Evolutionary conservation across 2,329 filamentous ascomycete species (phyloP).

Genomic region (Hysterium pulicare): DNA sequence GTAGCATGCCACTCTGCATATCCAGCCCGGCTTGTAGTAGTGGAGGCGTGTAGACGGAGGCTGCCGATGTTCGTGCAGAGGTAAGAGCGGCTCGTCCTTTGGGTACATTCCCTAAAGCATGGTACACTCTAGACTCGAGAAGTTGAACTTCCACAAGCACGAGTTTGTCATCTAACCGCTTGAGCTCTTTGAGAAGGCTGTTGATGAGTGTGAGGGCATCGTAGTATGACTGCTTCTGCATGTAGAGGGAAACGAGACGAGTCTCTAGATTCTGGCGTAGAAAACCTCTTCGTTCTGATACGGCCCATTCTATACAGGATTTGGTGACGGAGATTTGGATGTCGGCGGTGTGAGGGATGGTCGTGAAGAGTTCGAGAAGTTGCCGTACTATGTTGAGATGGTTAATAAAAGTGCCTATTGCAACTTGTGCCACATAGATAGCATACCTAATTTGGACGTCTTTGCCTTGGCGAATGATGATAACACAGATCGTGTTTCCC

Average conservation of each 20-base stretch:
- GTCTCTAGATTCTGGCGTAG: constrained; percentile 97
- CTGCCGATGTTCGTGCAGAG: constrained; percentile 88
- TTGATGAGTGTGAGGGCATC: constrained; percentile 97
- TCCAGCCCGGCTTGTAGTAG: constrained; percentile 93
- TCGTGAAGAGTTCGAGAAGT: constrained; percentile 89
- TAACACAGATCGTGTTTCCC: constrained; percentile 82
- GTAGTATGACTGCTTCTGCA: constrained; percentile 97
- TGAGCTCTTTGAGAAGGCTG: constrained; percentile 89
- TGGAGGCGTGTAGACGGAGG: constrained; percentile 95
- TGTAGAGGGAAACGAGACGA: constrained; percentile 87
- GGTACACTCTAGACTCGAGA: constrained; percentile 94
- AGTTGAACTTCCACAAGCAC: constrained; percentile 97
- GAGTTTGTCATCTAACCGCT: constrained; percentile 97
- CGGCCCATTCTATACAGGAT: constrained; percentile 99
- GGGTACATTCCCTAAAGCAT: constrained; percentile 91
- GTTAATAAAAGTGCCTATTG: constrained; percentile 1
- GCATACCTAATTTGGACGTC: constrained; percentile 88
- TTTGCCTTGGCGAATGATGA: constrained; percentile 98
- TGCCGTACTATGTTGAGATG: constrained; percentile 68
- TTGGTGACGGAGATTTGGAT: constrained; percentile 93
- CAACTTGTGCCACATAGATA: neutral
- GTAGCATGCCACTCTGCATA: constrained; percentile 99
- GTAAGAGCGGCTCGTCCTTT: constrained; percentile 95
- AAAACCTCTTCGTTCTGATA: constrained; percentile 90
- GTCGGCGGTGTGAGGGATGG: constrained; percentile 92